Conservation (phyloP, 2,329 filamentous ascomycete genomes). For the Sclerotinia subarctica region DNA sequence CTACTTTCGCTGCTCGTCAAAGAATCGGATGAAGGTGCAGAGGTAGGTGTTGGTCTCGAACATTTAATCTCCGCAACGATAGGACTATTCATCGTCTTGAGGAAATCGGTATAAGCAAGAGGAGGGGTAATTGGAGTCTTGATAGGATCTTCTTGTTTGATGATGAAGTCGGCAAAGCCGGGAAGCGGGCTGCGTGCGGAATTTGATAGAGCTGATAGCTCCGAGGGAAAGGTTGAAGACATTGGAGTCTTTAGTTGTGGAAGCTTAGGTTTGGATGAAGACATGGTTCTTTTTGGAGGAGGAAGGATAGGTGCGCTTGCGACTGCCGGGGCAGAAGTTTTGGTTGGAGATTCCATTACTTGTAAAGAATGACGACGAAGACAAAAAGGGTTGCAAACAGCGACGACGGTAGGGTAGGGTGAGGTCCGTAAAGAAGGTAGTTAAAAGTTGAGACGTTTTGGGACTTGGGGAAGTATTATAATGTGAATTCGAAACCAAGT, state of each 20-base stretch:
- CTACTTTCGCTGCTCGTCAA: constrained; percentile 44
- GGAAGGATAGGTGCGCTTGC: constrained; percentile 28
- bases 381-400: constrained; percentile 32
- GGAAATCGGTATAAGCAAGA: constrained; percentile 85
- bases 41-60: constrained; percentile 48
- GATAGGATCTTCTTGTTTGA: constrained; percentile 66
- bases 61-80: constrained; percentile 39
- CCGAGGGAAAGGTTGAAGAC: constrained; percentile 59
- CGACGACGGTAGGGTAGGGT: constrained; percentile 31
- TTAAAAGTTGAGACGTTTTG: constrained; percentile 21
- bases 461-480: constrained; percentile 35
- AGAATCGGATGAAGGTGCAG: constrained; percentile 42
- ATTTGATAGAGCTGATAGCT: constrained; percentile 58
- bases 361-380: constrained; percentile 32
- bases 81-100: constrained; percentile 66
- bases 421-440: constrained; percentile 31
- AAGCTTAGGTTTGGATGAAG: constrained; percentile 51
- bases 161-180: constrained; percentile 51
- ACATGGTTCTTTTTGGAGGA: constrained; percentile 33
- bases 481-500: constrained; percentile 27
- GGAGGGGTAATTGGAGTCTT: constrained; percentile 91
- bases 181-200: constrained; percentile 67
- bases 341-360: constrained; percentile 17
- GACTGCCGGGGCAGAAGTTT: constrained; percentile 23
- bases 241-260: constrained; percentile 60